Conservation (phyloP, 306 rosid species). For the Alnus glutinosa region DNA sequence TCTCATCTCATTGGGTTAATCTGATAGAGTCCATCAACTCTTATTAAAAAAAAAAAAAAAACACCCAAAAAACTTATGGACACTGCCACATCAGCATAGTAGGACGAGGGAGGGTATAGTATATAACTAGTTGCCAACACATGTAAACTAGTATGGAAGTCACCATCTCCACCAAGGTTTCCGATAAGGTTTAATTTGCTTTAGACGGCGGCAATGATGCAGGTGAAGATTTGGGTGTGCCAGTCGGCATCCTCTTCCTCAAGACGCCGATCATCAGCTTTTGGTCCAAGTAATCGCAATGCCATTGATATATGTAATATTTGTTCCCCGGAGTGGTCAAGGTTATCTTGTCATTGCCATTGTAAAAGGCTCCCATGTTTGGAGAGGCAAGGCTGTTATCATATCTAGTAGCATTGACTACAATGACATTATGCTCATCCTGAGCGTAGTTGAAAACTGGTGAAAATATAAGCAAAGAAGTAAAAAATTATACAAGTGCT, state of each 20-base stretch:
- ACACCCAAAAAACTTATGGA: no score
- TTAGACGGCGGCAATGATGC: no score
- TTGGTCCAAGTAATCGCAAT: not conserved
- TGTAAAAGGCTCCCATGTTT: not conserved
- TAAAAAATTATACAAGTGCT: not conserved
- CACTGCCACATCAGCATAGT: no score
- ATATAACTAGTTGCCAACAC: no score
- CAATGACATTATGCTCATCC: not conserved
- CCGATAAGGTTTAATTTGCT: no score
- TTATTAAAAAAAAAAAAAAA: no score
- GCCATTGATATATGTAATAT: constrained; percentile 1
- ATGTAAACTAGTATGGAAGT: no score
- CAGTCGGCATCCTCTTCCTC: not conserved
- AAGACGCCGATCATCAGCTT: not conserved
- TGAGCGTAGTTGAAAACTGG: constrained; percentile 6
- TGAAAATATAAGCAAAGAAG: not conserved
- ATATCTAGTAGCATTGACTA: not conserved
- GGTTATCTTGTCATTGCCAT: not conserved
- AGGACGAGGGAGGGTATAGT: no score
- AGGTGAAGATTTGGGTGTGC: not conserved
- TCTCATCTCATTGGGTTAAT: no score
- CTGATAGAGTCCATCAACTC: no score
- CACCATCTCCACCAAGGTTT: no score
- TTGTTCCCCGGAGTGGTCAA: not conserved
- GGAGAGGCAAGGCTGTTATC: not conserved